Evolutionary conservation across 805 yeast genomes (phyloP).

Genomic region (Kodamaea sagamina): DNA sequence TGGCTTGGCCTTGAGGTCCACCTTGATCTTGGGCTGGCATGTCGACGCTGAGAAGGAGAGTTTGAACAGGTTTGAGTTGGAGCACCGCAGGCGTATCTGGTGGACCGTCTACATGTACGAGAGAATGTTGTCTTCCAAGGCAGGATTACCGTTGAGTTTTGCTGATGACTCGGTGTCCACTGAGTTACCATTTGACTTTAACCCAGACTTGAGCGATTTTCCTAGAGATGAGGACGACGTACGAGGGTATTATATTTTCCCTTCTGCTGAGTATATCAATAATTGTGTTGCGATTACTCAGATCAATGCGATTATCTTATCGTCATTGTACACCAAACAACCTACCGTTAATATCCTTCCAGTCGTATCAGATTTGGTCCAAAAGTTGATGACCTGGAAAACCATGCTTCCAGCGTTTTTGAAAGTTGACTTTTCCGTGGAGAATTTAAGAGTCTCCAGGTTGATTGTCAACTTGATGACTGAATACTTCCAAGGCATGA

Average conservation of each 20-base stretch:
- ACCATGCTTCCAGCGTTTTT: slow-evolving; percentile 62
- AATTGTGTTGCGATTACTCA: slow-evolving; percentile 79
- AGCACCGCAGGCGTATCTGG: slow-evolving; percentile 51
- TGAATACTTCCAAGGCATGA: slow-evolving; percentile 81
- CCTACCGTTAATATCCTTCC: slow-evolving; percentile 77
- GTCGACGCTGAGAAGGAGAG: slow-evolving; percentile 75
- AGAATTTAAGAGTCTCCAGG: slow-evolving; percentile 60
- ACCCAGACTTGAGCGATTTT: slow-evolving; percentile 48
- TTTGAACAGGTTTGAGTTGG: slow-evolving; percentile 52
- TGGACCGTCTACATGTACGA: slow-evolving; percentile 55
- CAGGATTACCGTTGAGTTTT: slow-evolving; percentile 75
- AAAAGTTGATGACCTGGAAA: slow-evolving; percentile 68
- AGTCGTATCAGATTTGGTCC: slow-evolving; percentile 67
- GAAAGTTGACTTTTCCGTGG: slow-evolving; percentile 59
- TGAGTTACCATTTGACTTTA: slow-evolving; percentile 72
- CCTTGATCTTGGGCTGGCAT: slow-evolving; percentile 75
- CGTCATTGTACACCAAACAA: slow-evolving; percentile 70
- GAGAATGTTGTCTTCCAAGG: slow-evolving; percentile 79
- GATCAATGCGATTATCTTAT: slow-evolving; percentile 71
- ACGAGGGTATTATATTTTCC: slow-evolving; percentile 66
- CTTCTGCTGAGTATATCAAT: slow-evolving; percentile 74
- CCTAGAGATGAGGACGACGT: slow-evolving; percentile 52
- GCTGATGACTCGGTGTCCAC: slow-evolving; percentile 83
- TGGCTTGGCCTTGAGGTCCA: slow-evolving; percentile 72
- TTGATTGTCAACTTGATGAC: slow-evolving; percentile 74